Evolutionary conservation across 2,329 filamentous ascomycete species (phyloP).

Genomic region (Pseudopithomyces maydicus): DNA sequence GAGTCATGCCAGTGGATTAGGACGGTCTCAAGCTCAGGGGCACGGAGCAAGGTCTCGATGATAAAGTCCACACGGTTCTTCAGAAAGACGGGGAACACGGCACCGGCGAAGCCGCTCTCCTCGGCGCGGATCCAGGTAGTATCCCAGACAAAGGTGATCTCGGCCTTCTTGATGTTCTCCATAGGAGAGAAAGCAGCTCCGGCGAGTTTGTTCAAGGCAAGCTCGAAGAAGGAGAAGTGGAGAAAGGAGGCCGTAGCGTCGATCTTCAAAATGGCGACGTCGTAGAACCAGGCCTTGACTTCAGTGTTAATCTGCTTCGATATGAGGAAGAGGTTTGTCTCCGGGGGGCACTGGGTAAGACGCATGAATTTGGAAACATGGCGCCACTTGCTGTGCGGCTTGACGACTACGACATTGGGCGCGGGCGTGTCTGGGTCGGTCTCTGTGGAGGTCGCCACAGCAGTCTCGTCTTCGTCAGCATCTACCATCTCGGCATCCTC

Average conservation of each 20-base stretch:
- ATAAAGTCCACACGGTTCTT: conserved; percentile 30
- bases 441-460: neutral
- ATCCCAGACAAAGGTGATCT: conserved; percentile 42
- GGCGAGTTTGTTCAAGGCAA: conserved; percentile 31
- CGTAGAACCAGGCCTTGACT: conserved; percentile 41
- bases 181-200: conserved; percentile 39
- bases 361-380: conserved; percentile 41
- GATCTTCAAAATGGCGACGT: conserved; percentile 34
- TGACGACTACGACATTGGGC: conserved; percentile 21
- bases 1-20: conserved; percentile 42
- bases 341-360: conserved; percentile 36
- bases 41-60: conserved; percentile 26
- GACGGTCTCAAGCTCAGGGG: conserved; percentile 32
- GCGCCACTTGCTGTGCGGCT: conserved; percentile 34
- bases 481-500: conserved; percentile 1
- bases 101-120: conserved; percentile 17
- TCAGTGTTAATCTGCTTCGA: conserved; percentile 35
- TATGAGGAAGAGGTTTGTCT: conserved; percentile 33
- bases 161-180: conserved; percentile 38
- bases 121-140: conserved; percentile 36
- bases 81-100: conserved; percentile 35
- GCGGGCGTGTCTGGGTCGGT: conserved; percentile 1
- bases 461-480: neutral
- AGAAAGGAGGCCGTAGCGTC: conserved; percentile 40
- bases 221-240: conserved; percentile 40